Evolutionary conservation across 371 early-diverging fungal species (phyloP).

Genomic region (Apophysomyces trapeziformis): DNA sequence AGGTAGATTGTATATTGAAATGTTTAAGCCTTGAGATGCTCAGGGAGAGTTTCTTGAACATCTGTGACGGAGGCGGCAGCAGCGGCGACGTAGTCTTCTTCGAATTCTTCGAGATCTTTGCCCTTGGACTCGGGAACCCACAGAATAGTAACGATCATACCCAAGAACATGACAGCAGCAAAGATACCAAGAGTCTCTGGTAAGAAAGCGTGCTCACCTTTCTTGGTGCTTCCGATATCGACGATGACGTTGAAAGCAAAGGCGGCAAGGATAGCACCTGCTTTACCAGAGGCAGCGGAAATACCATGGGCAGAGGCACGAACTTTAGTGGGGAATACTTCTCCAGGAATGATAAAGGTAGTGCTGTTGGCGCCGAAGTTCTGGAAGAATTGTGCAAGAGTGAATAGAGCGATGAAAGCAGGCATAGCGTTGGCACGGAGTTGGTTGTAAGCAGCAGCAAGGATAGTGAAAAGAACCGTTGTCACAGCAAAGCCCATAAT

Average conservation of each 20-base stretch:
- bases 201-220: conserved; percentile 64
- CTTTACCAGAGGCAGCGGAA: conserved; percentile 87
- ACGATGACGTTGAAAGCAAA: conserved; percentile 65
- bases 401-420: conserved; percentile 75
- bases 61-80: not conserved
- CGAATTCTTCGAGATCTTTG: conserved; percentile 60
- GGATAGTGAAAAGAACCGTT: conserved; percentile 74
- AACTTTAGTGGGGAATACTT: conserved; percentile 89
- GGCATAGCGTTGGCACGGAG: conserved; percentile 60
- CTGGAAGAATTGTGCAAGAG: conserved; percentile 78
- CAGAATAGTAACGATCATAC: conserved; percentile 53
- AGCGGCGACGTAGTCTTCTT: conserved; percentile 42
- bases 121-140: conserved; percentile 64
- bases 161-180: conserved; percentile 70
- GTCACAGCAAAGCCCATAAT: conserved; percentile 76
- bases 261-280: conserved; percentile 73
- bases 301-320: conserved; percentile 90
- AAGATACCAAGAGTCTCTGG: conserved; percentile 71
- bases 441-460: conserved; percentile 70
- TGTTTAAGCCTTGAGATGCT: not conserved
- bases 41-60: not conserved
- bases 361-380: conserved; percentile 94
- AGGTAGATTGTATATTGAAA: not conserved
- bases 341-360: conserved; percentile 90
- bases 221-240: conserved; percentile 54